Base-by-base conservation (phyloP, 371 early-diverging fungal genomes). In the Mucor velutinosus region DNA sequence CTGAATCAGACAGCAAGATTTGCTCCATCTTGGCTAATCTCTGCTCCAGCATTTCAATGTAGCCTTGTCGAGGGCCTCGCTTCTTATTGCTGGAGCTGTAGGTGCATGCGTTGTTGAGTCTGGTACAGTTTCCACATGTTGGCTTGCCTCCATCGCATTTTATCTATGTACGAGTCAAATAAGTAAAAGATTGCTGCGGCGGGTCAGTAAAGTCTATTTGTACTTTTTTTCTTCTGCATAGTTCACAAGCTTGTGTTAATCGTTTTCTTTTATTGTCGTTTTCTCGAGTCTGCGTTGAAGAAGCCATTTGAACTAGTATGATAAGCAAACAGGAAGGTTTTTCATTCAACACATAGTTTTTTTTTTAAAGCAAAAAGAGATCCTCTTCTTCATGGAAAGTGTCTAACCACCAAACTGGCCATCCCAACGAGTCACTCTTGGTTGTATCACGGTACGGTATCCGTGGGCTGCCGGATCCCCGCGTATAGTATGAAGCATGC, bases 121-220 rank as follows among this genome's bases (percentile, higher is more conserved):
- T 86, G 11, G 78, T 61, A 77, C 97, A 97, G 68, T 93, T 92
- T 14, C 78, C 81, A 78, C 97, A 97, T 11, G 86, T 76, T 6
- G 91, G 93, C 37, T 90, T 87, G 23, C 73, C 78, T 15, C 95
- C 95, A 75, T 93, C 93, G 70, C 93, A 93, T 73, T 88, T 90
- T 61, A 93, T 87, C 79, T 89, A 67, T 41, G 7, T 8, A 8
- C 1, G 3, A 58, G 10, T 39, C 17, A n/a, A 39, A n/a, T 23
- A 17, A 17, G 10, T 4, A 7, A 35, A 2, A 35, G 21, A 41
- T 55, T 71, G 62, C 67, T 67, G 61, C 67, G 55, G 43, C 53
- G 33, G 21, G 11, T 49, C 32, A 15, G 15, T 43, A 33, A 33
- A 33, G 1, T 33, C 17, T 4, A 2, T 43, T 10, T 47, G 80